A percentile compares a stretch with the other conserved stretches of the same genome.
Conservation (phyloP, 495 filamentous ascomycete genomes). For the Acidomyces sp. region DNA sequence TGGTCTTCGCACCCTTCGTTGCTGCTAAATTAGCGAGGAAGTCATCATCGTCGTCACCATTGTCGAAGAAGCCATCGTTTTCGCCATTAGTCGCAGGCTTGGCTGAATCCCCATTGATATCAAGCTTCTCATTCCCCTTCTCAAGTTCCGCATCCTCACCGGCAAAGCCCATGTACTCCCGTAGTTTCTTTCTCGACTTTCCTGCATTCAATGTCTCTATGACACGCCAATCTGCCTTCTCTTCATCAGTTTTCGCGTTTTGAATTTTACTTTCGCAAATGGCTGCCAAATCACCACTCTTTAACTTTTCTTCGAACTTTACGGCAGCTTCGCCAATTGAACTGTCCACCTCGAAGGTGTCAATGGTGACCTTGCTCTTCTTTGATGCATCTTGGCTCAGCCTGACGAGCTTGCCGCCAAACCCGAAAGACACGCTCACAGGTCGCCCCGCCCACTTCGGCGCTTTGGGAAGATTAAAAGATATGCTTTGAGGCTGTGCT, state of each 20-base stretch:
- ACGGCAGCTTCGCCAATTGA: slow-evolving; percentile 71
- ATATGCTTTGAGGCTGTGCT: slow-evolving; percentile 73
- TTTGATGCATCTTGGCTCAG: slow-evolving; percentile 50
- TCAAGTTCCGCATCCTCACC: slow-evolving; percentile 37
- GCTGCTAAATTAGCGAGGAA: slow-evolving; percentile 67
- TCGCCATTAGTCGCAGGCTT: slow-evolving; percentile 33
- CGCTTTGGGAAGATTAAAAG: slow-evolving; percentile 72
- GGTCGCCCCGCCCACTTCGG: slow-evolving; percentile 86
- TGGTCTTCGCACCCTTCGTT: slow-evolving; percentile 65
- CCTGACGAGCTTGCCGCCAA: slow-evolving; percentile 82
- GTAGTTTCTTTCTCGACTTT: slow-evolving; percentile 64
- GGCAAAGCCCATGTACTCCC: slow-evolving; percentile 77
- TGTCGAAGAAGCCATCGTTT: slow-evolving; percentile 65
- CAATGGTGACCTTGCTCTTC: slow-evolving; percentile 69
- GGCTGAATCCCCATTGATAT: slow-evolving; percentile 27
- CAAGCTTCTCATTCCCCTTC: slow-evolving; percentile 9
- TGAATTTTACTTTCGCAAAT: slow-evolving; percentile 72
- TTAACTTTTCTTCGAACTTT: slow-evolving; percentile 71
- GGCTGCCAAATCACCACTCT: slow-evolving; percentile 57
- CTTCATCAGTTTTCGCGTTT: slow-evolving; percentile 65
- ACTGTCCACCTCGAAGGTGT: slow-evolving; percentile 75
- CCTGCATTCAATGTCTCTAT: slow-evolving; percentile 75
- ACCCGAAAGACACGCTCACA: slow-evolving; percentile 81
- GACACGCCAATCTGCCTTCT: slow-evolving; percentile 91
- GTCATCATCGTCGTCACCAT: slow-evolving; percentile 54